phyloP scores from a whole-genome alignment of 1,284 basidiomycete species.

The Inonotus obliquus region DNA sequence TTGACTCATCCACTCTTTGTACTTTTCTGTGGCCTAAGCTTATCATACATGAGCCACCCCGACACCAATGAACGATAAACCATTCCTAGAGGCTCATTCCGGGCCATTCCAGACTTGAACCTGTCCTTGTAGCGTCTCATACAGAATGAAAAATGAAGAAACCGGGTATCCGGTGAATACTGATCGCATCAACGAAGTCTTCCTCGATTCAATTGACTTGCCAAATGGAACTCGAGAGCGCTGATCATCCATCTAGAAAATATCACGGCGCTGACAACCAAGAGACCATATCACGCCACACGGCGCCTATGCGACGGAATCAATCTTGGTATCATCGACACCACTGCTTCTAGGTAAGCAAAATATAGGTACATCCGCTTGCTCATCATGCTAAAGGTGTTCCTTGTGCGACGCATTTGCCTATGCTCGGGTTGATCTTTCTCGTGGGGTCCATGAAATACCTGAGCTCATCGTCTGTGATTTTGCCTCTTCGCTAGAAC shows the following conservation, averaged over 20 bases:
- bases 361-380: neutral
- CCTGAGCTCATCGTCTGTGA: slow-evolving; percentile 77
- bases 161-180: neutral
- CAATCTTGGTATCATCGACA: neutral
- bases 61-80: neutral
- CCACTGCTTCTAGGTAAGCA: neutral
- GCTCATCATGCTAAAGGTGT: neutral
- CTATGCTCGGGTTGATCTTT: slow-evolving; percentile 52
- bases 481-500: slow-evolving; percentile 67
- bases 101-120: neutral
- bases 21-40: neutral
- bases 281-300: neutral
- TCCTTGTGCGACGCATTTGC: slow-evolving; percentile 1
- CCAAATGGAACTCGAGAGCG: neutral
- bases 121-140: neutral
- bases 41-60: neutral
- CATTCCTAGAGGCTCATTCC: neutral
- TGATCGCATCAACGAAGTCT: neutral
- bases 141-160: neutral
- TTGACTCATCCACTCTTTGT: neutral
- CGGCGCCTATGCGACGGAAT: neutral
- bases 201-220: neutral
- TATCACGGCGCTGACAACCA: neutral
- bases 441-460: slow-evolving; percentile 84
- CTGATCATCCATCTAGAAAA: neutral